Conservation (phyloP, 2,329 filamentous ascomycete species). For the Phyllosticta ampelicida region DNA sequence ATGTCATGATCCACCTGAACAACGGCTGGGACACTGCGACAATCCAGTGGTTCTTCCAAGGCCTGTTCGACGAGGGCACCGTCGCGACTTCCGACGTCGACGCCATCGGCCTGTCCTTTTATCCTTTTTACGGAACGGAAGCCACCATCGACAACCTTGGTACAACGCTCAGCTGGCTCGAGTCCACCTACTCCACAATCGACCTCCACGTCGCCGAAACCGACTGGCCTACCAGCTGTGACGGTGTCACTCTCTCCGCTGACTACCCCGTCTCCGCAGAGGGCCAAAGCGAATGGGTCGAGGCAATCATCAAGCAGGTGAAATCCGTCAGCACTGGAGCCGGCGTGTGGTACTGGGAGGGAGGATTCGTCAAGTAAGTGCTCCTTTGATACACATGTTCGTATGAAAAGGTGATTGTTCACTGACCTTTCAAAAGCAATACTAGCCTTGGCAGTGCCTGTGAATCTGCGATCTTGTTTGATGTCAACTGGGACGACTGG, state of each 20-base stretch:
- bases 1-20: conserved; percentile 66
- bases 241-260: conserved; percentile 38
- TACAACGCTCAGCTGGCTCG: conserved; percentile 48
- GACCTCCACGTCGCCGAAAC: conserved; percentile 59
- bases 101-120: conserved; percentile 62
- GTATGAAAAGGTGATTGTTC: no score
- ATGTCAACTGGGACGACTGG: conserved; percentile 54
- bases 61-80: conserved; percentile 43
- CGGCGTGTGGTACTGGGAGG: conserved; percentile 66
- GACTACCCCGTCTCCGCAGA: conserved; percentile 50
- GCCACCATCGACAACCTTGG: conserved; percentile 51
- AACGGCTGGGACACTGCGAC: conserved; percentile 63
- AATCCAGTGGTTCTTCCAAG: conserved; percentile 47
- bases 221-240: conserved; percentile 57
- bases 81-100: conserved; percentile 50
- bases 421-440: no score
- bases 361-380: conserved; percentile 59
- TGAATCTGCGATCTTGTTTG: conserved; percentile 24
- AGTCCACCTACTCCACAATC: conserved; percentile 48
- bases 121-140: conserved; percentile 55
- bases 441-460: conserved; percentile 50
- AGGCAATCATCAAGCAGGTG: conserved; percentile 48
- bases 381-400: no score
- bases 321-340: conserved; percentile 41
- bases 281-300: conserved; percentile 53